Evolutionary conservation across 2,329 filamentous ascomycete species (phyloP), one percentile per base, ranked within the genome.

Genomic region (Emmonsia crescens): DNA sequence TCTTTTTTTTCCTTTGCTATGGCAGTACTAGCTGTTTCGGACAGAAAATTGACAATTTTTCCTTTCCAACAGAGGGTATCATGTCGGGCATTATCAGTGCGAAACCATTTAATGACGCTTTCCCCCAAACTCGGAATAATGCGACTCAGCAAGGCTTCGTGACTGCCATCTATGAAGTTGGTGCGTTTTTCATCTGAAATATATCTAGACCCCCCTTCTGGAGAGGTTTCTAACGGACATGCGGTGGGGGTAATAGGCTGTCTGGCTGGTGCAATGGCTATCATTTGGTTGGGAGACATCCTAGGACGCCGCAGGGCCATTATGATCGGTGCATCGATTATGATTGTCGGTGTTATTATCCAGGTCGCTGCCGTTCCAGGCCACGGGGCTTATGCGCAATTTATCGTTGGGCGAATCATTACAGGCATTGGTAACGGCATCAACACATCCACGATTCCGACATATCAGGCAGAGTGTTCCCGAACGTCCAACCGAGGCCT

Each of bases 311-410:
- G 66, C 10, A 73, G 70, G 57, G 77, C 80, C 0, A 79, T 80
- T 62, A 82, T 83, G 66, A 75, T 81, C 52, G 83, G 83, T 40
- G 77, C 81, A 24, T 72, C 81, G 54, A 82, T 84, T 64, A 65
- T 72, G 66, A 65, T 69, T 24, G 49, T 72, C 54, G 71, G 71
- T 48, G 69, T 67, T 14, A 60, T 67, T 36, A 61, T 71, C 14
- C 65, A 67, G 51, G 56, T 65, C 12, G 64, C 64, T 31, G 60
- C 62, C 10, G 62, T 65, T 33, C 54, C 59, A 2, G 63, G 60
- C 1, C 60, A 68, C 10, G 24, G 61, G 3, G 82, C 80, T 64
- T 73, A 69, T 10, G 77, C 74, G 2, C 79, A 80, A 63, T 77
- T 80, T 64, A 78, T 80, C 64, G 69, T 80, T 57, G 79, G 79